Conservation (phyloP, 768 basidiomycete genomes). For the Lentinula sp. region DNA sequence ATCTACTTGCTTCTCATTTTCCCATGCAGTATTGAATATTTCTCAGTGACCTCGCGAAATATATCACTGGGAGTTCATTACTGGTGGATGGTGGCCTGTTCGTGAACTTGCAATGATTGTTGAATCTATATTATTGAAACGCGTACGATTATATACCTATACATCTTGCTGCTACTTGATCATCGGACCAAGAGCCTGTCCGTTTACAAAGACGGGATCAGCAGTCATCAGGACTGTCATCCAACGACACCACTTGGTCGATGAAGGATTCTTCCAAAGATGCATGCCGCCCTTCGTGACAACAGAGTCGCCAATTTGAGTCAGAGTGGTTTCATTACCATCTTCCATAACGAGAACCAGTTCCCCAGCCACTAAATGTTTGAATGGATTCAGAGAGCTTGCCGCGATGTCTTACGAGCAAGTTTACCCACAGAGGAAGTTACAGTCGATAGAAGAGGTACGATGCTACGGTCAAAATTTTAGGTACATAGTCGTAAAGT, state of each 20-base stretch:
- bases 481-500: not conserved
- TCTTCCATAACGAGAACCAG: conserved; percentile 51
- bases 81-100: conserved; percentile 49
- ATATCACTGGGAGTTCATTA: conserved; percentile 37
- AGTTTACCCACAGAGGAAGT: conserved; percentile 41
- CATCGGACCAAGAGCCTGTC: conserved; percentile 29
- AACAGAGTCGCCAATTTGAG: conserved; percentile 50
- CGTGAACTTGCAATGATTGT: conserved; percentile 58
- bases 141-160: not conserved
- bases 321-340: conserved; percentile 44
- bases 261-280: conserved; percentile 55
- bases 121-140: conserved; percentile 5
- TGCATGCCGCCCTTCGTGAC: conserved; percentile 56
- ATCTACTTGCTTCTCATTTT: not conserved
- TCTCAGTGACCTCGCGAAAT: conserved; percentile 55
- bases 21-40: not conserved
- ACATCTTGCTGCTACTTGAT: conserved; percentile 1
- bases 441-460: conserved; percentile 56
- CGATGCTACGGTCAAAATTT: conserved; percentile 28
- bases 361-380: conserved; percentile 42
- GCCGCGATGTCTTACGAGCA: not conserved
- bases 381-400: not conserved
- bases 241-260: conserved; percentile 43
- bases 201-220: conserved; percentile 43
- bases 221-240: conserved; percentile 47